A percentile compares a stretch with the other conserved stretches of the same genome.
These are phyloP conservation scores for Termitomyces sp. DNA, from an alignment of 768 basidiomycete species.

Conservation along the genomic window DNA sequence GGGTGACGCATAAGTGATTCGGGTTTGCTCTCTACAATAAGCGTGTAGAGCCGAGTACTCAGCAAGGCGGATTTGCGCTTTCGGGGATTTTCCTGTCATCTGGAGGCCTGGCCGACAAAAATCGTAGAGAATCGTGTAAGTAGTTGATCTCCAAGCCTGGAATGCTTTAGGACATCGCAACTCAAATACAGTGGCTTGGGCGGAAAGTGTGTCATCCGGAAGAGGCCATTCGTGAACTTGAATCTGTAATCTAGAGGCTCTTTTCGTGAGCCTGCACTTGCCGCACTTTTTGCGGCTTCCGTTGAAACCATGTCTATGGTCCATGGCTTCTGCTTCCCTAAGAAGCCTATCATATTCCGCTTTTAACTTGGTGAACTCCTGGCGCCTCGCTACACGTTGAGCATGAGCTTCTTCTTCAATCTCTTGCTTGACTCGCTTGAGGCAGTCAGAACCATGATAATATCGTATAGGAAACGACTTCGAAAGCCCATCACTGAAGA, in stretches of 20 bases:
- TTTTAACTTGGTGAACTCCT: constrained; percentile 21
- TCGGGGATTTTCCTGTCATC: constrained; percentile 1
- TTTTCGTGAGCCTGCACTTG: constrained; percentile 19
- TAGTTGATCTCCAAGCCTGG: constrained; percentile 36
- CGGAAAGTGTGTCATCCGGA: constrained; percentile 18
- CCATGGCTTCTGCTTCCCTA: background rate
- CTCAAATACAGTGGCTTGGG: constrained; percentile 35
- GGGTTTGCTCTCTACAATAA: constrained; percentile 4
- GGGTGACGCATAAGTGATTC: constrained; percentile 30
- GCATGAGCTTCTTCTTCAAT: constrained; percentile 23
- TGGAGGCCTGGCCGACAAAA: constrained; percentile 17
- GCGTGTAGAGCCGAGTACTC: background rate
- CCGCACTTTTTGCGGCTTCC: constrained; percentile 13
- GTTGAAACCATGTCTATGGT: background rate
- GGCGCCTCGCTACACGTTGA: constrained; percentile 14
- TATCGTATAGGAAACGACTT: constrained; percentile 26
- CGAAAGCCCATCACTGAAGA: constrained; percentile 22
- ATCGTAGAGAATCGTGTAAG: constrained; percentile 31
- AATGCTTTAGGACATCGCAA: constrained; percentile 31
- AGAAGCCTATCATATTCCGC: constrained; percentile 14
- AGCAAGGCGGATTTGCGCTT: background rate
- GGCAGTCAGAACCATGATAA: constrained; percentile 17
- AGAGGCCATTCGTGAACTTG: constrained; percentile 41
- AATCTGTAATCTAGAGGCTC: constrained; percentile 21
- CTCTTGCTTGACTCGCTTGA: constrained; percentile 15